A percentile compares a stretch with the other conserved stretches of the same genome.
These are phyloP conservation scores for Sclerospora graminicola DNA, from an alignment of 352 stramenopile species.

Conservation along the genomic window DNA sequence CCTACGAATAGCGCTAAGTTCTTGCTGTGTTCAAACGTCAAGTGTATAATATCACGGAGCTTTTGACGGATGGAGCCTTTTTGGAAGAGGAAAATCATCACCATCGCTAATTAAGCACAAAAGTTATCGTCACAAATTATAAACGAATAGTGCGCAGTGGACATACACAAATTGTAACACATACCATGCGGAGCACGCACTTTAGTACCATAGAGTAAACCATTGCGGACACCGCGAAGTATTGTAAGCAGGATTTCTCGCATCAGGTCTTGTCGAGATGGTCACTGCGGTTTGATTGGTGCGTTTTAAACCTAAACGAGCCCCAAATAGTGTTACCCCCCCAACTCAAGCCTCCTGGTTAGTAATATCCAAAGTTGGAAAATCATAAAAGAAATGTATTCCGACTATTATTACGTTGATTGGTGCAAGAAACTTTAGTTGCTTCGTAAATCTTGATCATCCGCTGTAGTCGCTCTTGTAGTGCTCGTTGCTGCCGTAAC, in stretches of 20 bases:
- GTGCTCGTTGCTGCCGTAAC: too few relatives aligned
- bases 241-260: conserved; percentile 61
- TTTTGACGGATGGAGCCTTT: conserved; percentile 69
- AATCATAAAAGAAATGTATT: too few relatives aligned
- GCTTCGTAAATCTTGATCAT: too few relatives aligned
- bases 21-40: conserved; percentile 84
- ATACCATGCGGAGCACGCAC: conserved; percentile 80
- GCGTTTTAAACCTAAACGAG: not conserved
- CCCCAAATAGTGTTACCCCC: too few relatives aligned
- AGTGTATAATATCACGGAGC: conserved; percentile 49
- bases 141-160: not conserved
- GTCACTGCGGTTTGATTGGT: conserved; percentile 14
- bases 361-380: too few relatives aligned
- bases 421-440: too few relatives aligned
- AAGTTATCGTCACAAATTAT: not conserved
- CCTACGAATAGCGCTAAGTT: conserved; percentile 84
- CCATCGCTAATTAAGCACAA: conserved; percentile 41
- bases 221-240: conserved; percentile 77
- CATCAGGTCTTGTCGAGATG: conserved; percentile 3
- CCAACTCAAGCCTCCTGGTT: too few relatives aligned
- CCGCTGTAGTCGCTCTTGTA: too few relatives aligned
- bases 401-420: too few relatives aligned
- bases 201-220: conserved; percentile 84
- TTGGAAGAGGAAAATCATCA: conserved; percentile 88
- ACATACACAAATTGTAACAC: not conserved